Evolutionary conservation across 2,329 filamentous ascomycete genomes (phyloP).

Genomic region (Magnaporthales sp.): DNA sequence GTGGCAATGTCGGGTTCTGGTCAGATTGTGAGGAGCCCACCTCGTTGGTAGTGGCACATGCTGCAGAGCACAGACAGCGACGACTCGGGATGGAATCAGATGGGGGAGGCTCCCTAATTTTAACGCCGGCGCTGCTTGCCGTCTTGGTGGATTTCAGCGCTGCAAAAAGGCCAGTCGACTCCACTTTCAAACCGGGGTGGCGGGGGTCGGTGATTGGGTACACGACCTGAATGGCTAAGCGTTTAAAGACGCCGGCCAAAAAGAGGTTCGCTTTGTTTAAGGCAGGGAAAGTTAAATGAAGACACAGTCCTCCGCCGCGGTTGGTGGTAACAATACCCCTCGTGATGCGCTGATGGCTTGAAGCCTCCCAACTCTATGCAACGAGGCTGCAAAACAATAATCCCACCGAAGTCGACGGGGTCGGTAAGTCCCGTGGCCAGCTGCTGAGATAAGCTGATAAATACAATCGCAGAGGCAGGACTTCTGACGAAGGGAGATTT

Average conservation of each 20-base stretch:
- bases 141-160: background rate
- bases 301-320: background rate
- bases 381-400: background rate
- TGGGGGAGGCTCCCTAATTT: background rate
- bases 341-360: background rate
- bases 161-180: background rate
- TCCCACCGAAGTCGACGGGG: background rate
- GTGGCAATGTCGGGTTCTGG: background rate
- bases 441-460: background rate
- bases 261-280: background rate
- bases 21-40: background rate
- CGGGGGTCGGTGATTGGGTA: background rate
- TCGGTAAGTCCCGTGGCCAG: background rate
- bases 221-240: background rate
- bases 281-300: background rate
- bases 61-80: background rate
- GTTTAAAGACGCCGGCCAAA: background rate
- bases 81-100: background rate
- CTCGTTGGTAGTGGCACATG: background rate
- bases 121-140: background rate
- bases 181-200: background rate
- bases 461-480: background rate
- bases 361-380: background rate
- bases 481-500: background rate
- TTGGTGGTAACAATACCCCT: background rate